phyloP scores from a whole-genome alignment of 1,284 basidiomycete genomes.

The Malassezia caprae region DNA sequence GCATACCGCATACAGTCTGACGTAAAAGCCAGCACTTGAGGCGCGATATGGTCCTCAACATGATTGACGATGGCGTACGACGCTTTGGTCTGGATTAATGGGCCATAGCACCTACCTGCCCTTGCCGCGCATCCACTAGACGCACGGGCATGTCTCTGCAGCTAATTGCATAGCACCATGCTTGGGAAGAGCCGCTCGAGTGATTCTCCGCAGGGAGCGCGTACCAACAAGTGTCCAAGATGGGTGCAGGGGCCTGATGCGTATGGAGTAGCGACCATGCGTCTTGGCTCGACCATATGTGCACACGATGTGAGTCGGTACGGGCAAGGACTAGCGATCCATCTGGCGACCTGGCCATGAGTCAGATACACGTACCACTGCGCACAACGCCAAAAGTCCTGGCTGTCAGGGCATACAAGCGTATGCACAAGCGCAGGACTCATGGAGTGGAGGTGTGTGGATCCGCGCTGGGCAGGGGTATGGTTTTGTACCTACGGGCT shows the following conservation, averaged over 20 bases:
- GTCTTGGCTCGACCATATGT: background rate
- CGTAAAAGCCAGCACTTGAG: slow-evolving; percentile 5
- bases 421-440: background rate
- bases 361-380: slow-evolving; percentile 6
- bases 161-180: slow-evolving; percentile 17
- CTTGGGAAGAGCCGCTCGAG: background rate
- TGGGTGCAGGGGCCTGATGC: slow-evolving; percentile 6
- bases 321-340: slow-evolving; percentile 2
- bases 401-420: background rate
- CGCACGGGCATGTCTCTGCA: slow-evolving; percentile 13
- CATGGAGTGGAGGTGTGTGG: background rate
- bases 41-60: slow-evolving; percentile 4
- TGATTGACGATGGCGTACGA: slow-evolving; percentile 13
- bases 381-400: slow-evolving; percentile 11
- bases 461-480: slow-evolving; percentile 8
- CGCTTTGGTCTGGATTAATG: background rate
- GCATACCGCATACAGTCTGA: slow-evolving; percentile 2
- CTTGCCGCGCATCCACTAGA: slow-evolving; percentile 3
- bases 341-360: slow-evolving; percentile 11
- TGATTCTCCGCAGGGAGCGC: background rate
- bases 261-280: background rate
- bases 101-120: slow-evolving; percentile 1
- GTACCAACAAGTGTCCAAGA: slow-evolving; percentile 13
- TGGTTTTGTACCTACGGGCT: background rate
- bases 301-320: slow-evolving; percentile 10